phyloP scores from a whole-genome alignment of 306 rosid genomes.

The Prunus kanzakura region DNA sequence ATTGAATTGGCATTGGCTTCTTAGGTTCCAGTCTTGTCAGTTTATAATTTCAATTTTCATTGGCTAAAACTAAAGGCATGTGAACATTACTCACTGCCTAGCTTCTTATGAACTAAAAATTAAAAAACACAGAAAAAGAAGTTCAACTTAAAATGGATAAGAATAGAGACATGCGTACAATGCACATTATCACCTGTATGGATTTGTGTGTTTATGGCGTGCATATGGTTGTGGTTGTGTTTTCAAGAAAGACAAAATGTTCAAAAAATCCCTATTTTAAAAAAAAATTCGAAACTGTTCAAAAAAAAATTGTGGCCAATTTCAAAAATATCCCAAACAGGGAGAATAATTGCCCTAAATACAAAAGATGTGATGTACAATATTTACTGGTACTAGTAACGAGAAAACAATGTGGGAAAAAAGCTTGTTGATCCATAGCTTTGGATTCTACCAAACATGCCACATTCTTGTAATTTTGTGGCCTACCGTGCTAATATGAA shows the following conservation, averaged over 20 bases:
- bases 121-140: background rate
- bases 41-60: background rate
- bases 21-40: background rate
- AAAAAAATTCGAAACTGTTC: background rate
- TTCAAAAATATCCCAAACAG: background rate
- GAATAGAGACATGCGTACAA: background rate
- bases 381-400: background rate
- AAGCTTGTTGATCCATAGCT: slow-evolving; percentile 12
- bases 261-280: background rate
- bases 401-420: slow-evolving; percentile 15
- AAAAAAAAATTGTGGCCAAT: background rate
- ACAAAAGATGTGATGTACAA: slow-evolving; percentile 12
- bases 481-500: slow-evolving; percentile 10
- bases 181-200: background rate
- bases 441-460: slow-evolving; percentile 30
- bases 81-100: background rate
- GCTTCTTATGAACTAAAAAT: background rate
- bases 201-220: background rate
- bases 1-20: background rate
- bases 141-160: slow-evolving; percentile 1
- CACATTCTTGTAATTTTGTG: slow-evolving; percentile 30
- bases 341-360: slow-evolving; percentile 1
- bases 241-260: background rate
- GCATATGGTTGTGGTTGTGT: slow-evolving; percentile 1
- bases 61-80: background rate